Evolutionary conservation across 805 yeast genomes (phyloP), one percentile per base, ranked within the genome.

Genomic region (Monosporozyma servazzii): DNA sequence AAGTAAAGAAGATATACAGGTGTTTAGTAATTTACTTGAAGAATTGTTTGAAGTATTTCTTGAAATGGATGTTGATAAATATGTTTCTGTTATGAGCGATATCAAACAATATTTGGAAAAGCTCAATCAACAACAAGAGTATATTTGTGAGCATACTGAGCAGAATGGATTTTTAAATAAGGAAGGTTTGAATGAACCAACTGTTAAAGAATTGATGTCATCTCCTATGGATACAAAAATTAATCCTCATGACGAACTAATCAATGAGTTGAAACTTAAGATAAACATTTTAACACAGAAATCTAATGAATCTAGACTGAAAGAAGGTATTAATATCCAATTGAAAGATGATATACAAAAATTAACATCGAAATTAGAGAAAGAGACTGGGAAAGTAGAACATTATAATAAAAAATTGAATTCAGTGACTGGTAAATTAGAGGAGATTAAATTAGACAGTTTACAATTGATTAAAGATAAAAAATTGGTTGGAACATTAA

Each of bases 401-500:
- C 15, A 43, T 11, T 29, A 27, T 8, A n/a, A 25, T n/a, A 43
- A 41, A 3, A 25, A 45, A 23, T 18, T 33, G 15, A 27, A 30
- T 8, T 33, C 7, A 7, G 29, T 21, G 18, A 21, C 21, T 13
- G 1, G 23, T 11, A 21, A 41, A 10, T 20, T 41, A 20, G 27
- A 21, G 21, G 29, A 21, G 17, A 8, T 41, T 13, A 41, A 41
- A 21, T 41, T 41, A 21, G 29, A 41, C 15, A 41, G 44, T 21
- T 41, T 41, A 21, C 44, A 45, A 41, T 41, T 43, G 36, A 27
- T 43, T 27, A 43, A 43, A 27, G 46, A 43, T 27, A 29, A 27
- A 11, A 29, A 43, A 41, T 21, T 41, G 4, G 23, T 27, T 41
- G 29, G 44, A 21, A n/a, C 29, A 6, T 15, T 18, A 17, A 18